These are phyloP conservation scores for Ambrosiella beaveri DNA, from an alignment of 2,329 filamentous ascomycete species.

Conservation along the genomic window DNA sequence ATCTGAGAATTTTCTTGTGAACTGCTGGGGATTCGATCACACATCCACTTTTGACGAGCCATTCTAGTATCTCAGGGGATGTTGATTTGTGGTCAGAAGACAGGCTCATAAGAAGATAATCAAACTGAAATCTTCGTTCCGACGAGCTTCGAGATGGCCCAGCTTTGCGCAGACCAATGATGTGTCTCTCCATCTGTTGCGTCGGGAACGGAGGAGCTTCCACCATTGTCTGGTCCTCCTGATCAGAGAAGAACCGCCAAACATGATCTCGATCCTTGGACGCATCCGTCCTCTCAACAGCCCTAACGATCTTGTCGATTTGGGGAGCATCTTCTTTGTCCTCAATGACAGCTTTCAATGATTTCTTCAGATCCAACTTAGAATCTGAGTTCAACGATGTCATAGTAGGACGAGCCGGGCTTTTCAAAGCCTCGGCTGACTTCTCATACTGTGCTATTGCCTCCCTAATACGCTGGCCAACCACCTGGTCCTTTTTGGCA, in stretches of 20 bases:
- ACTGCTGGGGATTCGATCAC: background rate
- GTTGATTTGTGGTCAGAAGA: background rate
- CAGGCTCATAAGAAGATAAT: background rate
- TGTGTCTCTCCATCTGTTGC: background rate
- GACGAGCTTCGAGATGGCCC: background rate
- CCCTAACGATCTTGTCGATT: constrained; percentile 13
- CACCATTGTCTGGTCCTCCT: background rate
- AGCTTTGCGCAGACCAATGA: background rate
- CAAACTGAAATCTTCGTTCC: background rate
- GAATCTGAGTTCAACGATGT: background rate
- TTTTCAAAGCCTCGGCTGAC: background rate
- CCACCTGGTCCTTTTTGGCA: constrained; percentile 1
- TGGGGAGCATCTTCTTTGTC: constrained; percentile 9
- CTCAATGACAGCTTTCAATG: constrained; percentile 1
- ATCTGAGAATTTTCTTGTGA: background rate
- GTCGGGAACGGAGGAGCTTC: background rate
- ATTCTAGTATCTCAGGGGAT: constrained; percentile 34
- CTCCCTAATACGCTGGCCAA: background rate
- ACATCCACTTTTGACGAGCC: constrained; percentile 45
- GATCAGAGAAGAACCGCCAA: constrained; percentile 5
- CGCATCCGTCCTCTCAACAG: constrained; percentile 2
- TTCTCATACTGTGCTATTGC: background rate
- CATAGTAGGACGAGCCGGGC: background rate
- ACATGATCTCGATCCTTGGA: background rate
- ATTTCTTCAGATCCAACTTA: constrained; percentile 3